Base-by-base conservation (phyloP, 2,329 filamentous ascomycete species). In the Byssochlamys sp. region DNA sequence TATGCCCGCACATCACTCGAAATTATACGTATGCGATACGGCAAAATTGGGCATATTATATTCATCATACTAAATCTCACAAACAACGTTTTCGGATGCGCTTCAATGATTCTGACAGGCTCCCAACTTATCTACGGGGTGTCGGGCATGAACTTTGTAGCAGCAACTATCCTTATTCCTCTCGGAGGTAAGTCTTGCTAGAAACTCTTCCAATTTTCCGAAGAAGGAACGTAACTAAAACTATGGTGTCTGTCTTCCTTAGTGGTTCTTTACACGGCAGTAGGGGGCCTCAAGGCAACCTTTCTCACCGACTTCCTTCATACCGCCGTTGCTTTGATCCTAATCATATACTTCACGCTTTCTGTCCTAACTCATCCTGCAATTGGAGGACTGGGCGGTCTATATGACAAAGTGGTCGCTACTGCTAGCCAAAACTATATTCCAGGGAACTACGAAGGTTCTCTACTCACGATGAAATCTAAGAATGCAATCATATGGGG, bases 1-100 rank as follows among this genome's bases (percentile, higher is more conserved):
- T 78, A 79, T 57, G 78, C 78, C 0, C 78, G 80, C 57, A 80
- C 78, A 0, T 78, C 75, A 2, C 69, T 80, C 1, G 78, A 80
- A 60, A 79, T 81, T 51, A 75, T 80, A 45, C 71, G 71, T 3
- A 75, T 75, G 67, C 68, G 78, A 58, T 80, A 81, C 61, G 77
- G 77, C 4, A 73, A 68, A 26, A 64, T 73, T 11, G 73, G 68
- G 0, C 74, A 78, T 54, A 19, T 57, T 24, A 26, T 57, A 2
- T 57, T 54, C 25, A 57, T 54, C 19, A 14, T 57, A 26, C 51
- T 57, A 29, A 57, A 57, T 27, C 45, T 57, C 9, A 39, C 33
- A 4, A 51, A 49, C 33, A 57, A 57, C n/a, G 53, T 57, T 50
- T 55, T 55, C 50, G 76, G 75, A 0, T 77, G 75, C 51, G 73